Conservation (phyloP, 352 stramenopile species). For the Pythium plurisporium region DNA sequence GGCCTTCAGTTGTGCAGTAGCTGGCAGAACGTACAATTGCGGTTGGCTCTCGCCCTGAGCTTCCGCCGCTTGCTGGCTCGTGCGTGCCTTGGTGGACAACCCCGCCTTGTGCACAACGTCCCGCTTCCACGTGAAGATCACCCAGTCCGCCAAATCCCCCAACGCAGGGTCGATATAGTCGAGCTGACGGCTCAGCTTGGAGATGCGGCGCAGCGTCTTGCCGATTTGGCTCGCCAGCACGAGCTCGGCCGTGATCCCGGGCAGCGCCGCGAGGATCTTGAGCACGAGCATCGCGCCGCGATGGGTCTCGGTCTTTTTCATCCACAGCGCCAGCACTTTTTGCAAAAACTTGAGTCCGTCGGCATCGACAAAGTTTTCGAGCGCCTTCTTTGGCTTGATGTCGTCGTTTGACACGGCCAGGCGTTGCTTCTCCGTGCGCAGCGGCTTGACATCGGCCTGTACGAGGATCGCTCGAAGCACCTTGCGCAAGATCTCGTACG, state of each 20-base stretch:
- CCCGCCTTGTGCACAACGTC: slow-evolving; percentile 41
- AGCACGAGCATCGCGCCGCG: slow-evolving; percentile 45
- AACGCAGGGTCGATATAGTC: slow-evolving; percentile 38
- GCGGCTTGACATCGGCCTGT: slow-evolving; percentile 42
- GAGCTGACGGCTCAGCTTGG: slow-evolving; percentile 31
- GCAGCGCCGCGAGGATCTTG: slow-evolving; percentile 47
- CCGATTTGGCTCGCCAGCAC: slow-evolving; percentile 57
- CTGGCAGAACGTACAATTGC: slow-evolving; percentile 26
- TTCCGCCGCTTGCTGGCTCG: slow-evolving; percentile 39
- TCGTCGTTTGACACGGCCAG: slow-evolving; percentile 59
- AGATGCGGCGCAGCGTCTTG: slow-evolving; percentile 43
- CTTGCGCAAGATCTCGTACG: slow-evolving; percentile 47
- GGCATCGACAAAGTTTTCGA: slow-evolving; percentile 59
- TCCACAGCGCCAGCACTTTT: slow-evolving; percentile 49
- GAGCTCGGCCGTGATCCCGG: slow-evolving; percentile 47
- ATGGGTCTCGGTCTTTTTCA: slow-evolving; percentile 41
- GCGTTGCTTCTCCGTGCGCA: slow-evolving; percentile 50
- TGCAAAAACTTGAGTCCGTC: slow-evolving; percentile 48
- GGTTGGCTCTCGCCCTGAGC: slow-evolving; percentile 27
- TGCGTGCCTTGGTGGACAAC: slow-evolving; percentile 34
- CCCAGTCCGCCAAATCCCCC: slow-evolving; percentile 53
- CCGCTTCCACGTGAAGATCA: slow-evolving; percentile 55
- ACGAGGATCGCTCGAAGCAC: slow-evolving; percentile 47
- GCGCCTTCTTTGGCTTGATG: slow-evolving; percentile 50
- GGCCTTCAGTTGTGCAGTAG: slow-evolving; percentile 18